phyloP scores from a whole-genome alignment of 2,329 filamentous ascomycete genomes.

The Xylaria sp. region DNA sequence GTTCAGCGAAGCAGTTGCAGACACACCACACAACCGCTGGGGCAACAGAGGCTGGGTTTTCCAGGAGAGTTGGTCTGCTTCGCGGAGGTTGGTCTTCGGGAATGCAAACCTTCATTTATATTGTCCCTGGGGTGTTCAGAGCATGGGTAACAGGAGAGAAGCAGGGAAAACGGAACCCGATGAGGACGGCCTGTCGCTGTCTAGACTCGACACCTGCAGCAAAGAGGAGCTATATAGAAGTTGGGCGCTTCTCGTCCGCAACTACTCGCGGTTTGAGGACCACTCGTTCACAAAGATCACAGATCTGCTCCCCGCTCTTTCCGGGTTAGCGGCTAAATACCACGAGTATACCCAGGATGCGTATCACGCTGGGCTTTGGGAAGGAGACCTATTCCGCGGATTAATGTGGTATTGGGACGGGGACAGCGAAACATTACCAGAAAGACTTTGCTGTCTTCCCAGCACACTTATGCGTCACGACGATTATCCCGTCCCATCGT shows the following conservation, averaged over 20 bases:
- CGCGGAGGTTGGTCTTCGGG: conserved; percentile 8
- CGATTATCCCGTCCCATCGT: not conserved
- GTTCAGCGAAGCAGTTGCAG: not conserved
- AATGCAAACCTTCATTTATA: conserved; percentile 6
- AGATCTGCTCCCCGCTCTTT: conserved; percentile 2
- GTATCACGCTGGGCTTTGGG: conserved; percentile 11
- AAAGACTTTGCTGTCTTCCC: not conserved
- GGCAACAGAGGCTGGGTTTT: not conserved
- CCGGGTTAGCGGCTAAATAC: not conserved
- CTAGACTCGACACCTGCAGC: not conserved
- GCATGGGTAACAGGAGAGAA: not conserved
- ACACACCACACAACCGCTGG: not conserved
- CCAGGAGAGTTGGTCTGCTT: conserved; percentile 10
- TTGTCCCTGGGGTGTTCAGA: not conserved
- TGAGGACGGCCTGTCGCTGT: not conserved
- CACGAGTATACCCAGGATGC: not conserved
- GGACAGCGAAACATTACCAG: conserved; percentile 1
- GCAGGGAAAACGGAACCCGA: no score
- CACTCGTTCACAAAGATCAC: conserved; percentile 9
- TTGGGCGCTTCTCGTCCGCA: not conserved
- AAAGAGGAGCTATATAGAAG: not conserved
- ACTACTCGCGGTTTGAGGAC: conserved; percentile 1
- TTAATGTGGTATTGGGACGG: conserved; percentile 10
- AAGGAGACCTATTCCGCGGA: conserved; percentile 6
- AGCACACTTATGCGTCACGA: not conserved